A percentile compares a stretch with the other conserved stretches of the same genome.
Evolutionary conservation across 2,329 filamentous ascomycete genomes (phyloP).

Genomic region (Epichloe bromicola): DNA sequence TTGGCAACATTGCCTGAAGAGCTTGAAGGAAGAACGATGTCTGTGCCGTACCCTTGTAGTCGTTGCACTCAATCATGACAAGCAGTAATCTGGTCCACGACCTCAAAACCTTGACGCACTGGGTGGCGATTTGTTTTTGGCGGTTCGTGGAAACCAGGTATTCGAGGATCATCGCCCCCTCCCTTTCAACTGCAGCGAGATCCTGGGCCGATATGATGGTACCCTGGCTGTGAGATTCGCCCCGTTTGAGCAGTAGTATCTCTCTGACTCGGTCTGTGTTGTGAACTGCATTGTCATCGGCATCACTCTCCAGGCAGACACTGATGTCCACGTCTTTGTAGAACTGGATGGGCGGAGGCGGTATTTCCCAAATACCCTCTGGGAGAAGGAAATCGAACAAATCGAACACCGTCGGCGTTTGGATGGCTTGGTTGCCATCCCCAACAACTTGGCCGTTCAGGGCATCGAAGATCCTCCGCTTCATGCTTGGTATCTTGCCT

Average conservation of each 20-base stretch:
- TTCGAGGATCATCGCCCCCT: slow-evolving; percentile 47
- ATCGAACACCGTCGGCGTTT: slow-evolving; percentile 72
- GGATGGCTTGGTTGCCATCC: slow-evolving; percentile 50
- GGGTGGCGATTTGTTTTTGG: slow-evolving; percentile 40
- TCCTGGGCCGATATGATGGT: slow-evolving; percentile 38
- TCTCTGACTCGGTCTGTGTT: slow-evolving; percentile 61
- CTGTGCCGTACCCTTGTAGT: slow-evolving; percentile 59
- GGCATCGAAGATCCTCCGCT: slow-evolving; percentile 54
- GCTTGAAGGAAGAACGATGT: slow-evolving; percentile 74
- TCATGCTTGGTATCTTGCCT: slow-evolving; percentile 55
- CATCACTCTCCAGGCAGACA: slow-evolving; percentile 47
- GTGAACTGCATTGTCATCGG: slow-evolving; percentile 45
- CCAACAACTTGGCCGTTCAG: slow-evolving; percentile 65
- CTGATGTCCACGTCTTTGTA: slow-evolving; percentile 56
- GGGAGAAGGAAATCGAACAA: slow-evolving; percentile 74
- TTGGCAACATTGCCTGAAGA: slow-evolving; percentile 77
- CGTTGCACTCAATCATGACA: slow-evolving; percentile 70
- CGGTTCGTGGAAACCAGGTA: slow-evolving; percentile 53
- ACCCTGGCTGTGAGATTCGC: slow-evolving; percentile 41
- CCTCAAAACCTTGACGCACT: slow-evolving; percentile 55
- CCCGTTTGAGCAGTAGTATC: slow-evolving; percentile 56
- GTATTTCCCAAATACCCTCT: slow-evolving; percentile 35
- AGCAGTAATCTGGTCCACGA: slow-evolving; percentile 78
- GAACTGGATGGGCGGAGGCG: slow-evolving; percentile 41
- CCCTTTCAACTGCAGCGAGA: slow-evolving; percentile 36